Conservation (phyloP, 2,329 filamentous ascomycete species). For the Talaromyces sp. region DNA sequence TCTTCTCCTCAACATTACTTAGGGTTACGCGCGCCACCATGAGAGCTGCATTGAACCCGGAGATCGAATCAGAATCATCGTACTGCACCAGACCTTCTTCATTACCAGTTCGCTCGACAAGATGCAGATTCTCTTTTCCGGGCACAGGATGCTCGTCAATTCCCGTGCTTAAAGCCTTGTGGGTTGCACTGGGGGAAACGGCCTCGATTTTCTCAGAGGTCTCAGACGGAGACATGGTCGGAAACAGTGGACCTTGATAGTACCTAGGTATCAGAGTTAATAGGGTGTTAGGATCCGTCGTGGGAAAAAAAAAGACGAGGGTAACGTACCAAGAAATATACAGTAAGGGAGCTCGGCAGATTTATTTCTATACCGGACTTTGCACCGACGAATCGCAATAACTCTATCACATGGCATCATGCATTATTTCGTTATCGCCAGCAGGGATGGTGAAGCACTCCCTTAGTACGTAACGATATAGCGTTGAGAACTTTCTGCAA, state of each 20-base stretch:
- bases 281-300: background rate
- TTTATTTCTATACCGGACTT: background rate
- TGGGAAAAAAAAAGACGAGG: background rate
- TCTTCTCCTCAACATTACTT: slow-evolving; percentile 43
- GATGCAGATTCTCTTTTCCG: background rate
- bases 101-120: background rate
- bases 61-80: background rate
- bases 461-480: background rate
- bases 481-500: background rate
- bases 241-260: background rate
- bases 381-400: background rate
- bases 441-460: background rate
- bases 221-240: background rate
- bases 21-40: background rate
- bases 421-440: background rate
- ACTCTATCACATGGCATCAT: background rate
- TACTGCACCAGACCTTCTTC: background rate
- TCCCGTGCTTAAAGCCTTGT: background rate
- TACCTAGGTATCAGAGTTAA: background rate
- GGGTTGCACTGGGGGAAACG: background rate
- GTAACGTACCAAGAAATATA: background rate
- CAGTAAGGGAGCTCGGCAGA: background rate
- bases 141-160: background rate
- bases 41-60: background rate
- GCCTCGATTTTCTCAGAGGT: background rate